Conservation (phyloP, 1,139 yeast species). For the Magnusiomyces paraingens region DNA sequence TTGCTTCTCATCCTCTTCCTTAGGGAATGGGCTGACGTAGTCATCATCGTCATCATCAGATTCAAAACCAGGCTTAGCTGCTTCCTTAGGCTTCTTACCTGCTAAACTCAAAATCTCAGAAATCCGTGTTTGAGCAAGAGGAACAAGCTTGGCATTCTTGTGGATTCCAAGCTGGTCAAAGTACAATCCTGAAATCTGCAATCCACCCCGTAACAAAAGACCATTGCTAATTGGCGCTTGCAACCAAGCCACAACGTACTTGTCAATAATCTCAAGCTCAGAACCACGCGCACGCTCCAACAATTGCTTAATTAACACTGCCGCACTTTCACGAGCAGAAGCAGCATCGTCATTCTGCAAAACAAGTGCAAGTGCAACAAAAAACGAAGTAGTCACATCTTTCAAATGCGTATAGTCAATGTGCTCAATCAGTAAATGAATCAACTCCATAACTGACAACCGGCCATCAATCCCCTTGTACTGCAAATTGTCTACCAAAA, state of each 20-base stretch:
- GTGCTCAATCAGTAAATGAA: constrained; percentile 62
- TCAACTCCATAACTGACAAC: constrained; percentile 82
- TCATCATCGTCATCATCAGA: constrained; percentile 20
- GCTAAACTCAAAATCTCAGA: constrained; percentile 22
- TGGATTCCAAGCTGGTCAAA: constrained; percentile 44
- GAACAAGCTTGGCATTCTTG: constrained; percentile 18
- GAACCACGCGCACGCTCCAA: constrained; percentile 46
- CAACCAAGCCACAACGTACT: constrained; percentile 65
- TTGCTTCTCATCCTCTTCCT: background rate
- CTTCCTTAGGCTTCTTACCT: background rate
- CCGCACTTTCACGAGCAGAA: constrained; percentile 84
- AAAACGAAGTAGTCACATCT: constrained; percentile 64
- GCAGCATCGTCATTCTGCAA: constrained; percentile 71
- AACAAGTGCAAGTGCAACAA: constrained; percentile 73
- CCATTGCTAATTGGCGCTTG: constrained; percentile 39
- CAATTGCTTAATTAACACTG: constrained; percentile 52
- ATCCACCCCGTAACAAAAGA: constrained; percentile 65
- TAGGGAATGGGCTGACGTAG: constrained; percentile 4
- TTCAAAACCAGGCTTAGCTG: constrained; percentile 6
- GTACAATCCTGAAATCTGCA: constrained; percentile 64
- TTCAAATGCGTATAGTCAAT: constrained; percentile 57
- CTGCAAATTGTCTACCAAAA: constrained; percentile 72
- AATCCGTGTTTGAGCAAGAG: constrained; percentile 22
- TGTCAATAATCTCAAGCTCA: constrained; percentile 45
- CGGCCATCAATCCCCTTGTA: constrained; percentile 88